A percentile compares a stretch with the other conserved stretches of the same genome.
phyloP scores from a whole-genome alignment of 768 basidiomycete species.

The Boletus eberwhitei region DNA sequence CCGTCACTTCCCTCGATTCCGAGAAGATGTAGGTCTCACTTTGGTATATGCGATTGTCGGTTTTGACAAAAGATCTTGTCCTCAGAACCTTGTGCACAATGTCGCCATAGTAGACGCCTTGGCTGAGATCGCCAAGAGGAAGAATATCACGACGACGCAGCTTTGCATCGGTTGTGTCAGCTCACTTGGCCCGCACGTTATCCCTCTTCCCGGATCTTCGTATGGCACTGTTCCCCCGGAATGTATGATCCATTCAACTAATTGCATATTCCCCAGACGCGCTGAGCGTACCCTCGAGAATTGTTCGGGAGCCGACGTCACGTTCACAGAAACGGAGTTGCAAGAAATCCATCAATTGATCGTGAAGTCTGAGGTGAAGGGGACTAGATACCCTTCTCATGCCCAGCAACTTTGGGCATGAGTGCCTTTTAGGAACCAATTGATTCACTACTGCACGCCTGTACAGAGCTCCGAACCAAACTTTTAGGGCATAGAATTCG shows the following conservation, averaged over 20 bases:
- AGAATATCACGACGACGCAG: constrained; percentile 41
- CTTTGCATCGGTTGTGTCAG: constrained; percentile 44
- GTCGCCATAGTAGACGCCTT: constrained; percentile 41
- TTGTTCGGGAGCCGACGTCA: constrained; percentile 40
- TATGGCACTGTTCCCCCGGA: constrained; percentile 15
- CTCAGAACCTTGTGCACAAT: constrained; percentile 40
- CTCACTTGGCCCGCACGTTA: constrained; percentile 39
- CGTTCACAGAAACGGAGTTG: constrained; percentile 39
- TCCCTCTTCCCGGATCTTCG: constrained; percentile 51
- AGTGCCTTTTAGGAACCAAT: neutral
- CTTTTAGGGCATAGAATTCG: neutral
- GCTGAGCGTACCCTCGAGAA: constrained; percentile 44
- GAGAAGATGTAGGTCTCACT: constrained; percentile 35
- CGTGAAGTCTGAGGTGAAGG: constrained; percentile 35
- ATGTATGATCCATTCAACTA: neutral
- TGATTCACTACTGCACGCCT: neutral
- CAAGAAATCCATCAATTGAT: constrained; percentile 39
- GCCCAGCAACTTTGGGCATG: constrained; percentile 33
- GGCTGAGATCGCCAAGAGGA: constrained; percentile 38
- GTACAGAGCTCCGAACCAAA: neutral
- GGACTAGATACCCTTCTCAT: constrained; percentile 35
- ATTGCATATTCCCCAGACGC: constrained; percentile 18
- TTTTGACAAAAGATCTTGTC: neutral
- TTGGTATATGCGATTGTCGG: neutral
- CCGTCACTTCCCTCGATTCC: constrained; percentile 37